Conservation (phyloP, 768 basidiomycete genomes). For the Pleurotus sapidus region DNA sequence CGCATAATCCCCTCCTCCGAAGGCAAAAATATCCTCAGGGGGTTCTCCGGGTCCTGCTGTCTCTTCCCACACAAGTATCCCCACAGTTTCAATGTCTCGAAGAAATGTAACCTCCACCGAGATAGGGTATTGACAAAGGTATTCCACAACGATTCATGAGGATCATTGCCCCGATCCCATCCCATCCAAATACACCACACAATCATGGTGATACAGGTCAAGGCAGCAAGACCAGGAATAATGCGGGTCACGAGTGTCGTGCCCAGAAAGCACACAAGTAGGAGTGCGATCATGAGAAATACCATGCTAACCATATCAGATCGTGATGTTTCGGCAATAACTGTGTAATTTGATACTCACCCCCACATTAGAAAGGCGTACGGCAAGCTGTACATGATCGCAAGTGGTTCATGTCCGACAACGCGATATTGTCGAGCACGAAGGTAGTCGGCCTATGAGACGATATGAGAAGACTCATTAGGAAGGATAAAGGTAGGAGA, state of each 20-base stretch:
- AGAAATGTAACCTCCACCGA: too few species aligned
- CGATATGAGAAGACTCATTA: too few species aligned
- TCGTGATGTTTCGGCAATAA: background rate
- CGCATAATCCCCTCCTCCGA: too few species aligned
- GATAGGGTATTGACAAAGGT: too few species aligned
- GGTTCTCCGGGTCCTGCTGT: too few species aligned
- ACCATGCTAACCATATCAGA: background rate
- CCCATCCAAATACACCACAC: background rate
- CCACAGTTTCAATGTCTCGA: too few species aligned
- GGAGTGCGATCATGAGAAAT: background rate
- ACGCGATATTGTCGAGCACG: conserved; percentile 3
- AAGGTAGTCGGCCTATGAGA: conserved; percentile 1
- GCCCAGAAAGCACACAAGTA: background rate
- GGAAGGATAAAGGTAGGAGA: conserved; percentile 1
- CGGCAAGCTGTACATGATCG: conserved; percentile 37
- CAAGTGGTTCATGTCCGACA: conserved; percentile 26
- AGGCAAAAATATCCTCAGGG: too few species aligned
- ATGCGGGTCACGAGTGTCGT: background rate
- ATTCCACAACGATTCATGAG: background rate
- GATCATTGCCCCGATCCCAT: background rate
- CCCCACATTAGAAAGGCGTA: conserved; percentile 36
- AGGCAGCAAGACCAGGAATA: background rate
- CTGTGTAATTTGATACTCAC: conserved; percentile 21
- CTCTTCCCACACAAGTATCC: too few species aligned
- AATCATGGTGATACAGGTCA: background rate